Evolutionary conservation across 2,329 filamentous ascomycete genomes (phyloP).

Genomic region (Trichoderma guizhouense): DNA sequence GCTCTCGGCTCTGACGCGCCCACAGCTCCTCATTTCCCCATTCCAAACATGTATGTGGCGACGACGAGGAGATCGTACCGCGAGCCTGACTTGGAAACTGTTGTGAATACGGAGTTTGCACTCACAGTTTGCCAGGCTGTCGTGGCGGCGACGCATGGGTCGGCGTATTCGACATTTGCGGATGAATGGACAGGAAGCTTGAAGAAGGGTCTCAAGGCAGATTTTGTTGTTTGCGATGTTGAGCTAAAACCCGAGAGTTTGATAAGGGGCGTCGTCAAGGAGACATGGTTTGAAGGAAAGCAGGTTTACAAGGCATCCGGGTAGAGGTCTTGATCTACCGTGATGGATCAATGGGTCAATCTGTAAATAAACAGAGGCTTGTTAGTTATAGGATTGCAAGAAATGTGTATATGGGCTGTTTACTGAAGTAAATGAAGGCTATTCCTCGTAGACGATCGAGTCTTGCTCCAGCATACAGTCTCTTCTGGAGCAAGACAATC

Average conservation of each 20-base stretch:
- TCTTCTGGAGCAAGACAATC: not conserved
- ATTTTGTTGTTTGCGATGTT: constrained; percentile 54
- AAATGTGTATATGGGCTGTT: not conserved
- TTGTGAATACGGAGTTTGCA: constrained; percentile 52
- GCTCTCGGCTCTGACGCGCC: constrained; percentile 59
- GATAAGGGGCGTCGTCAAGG: constrained; percentile 42
- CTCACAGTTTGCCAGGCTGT: constrained; percentile 53
- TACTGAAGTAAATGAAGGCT: not conserved
- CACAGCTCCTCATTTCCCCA: constrained; percentile 53
- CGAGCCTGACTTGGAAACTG: constrained; percentile 40
- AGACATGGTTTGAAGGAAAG: constrained; percentile 54
- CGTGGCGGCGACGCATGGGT: constrained; percentile 51
- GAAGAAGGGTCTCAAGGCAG: constrained; percentile 51
- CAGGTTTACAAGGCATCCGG: constrained; percentile 33
- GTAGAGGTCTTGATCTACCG: not conserved
- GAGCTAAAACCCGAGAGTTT: constrained; percentile 46
- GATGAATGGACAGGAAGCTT: constrained; percentile 53
- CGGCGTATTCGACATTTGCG: constrained; percentile 57
- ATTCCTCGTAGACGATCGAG: not conserved
- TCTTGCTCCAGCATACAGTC: not conserved
- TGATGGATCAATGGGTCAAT: not conserved
- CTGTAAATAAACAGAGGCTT: not conserved
- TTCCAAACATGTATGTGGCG: constrained; percentile 57
- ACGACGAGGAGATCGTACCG: constrained; percentile 55
- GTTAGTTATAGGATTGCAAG: not conserved